Percentiles rank a stretch among this genome's conserved stretches.
These are phyloP conservation scores for Phylloporus rhodoxanthus DNA, from an alignment of 768 basidiomycete genomes.

Conservation along the genomic window DNA sequence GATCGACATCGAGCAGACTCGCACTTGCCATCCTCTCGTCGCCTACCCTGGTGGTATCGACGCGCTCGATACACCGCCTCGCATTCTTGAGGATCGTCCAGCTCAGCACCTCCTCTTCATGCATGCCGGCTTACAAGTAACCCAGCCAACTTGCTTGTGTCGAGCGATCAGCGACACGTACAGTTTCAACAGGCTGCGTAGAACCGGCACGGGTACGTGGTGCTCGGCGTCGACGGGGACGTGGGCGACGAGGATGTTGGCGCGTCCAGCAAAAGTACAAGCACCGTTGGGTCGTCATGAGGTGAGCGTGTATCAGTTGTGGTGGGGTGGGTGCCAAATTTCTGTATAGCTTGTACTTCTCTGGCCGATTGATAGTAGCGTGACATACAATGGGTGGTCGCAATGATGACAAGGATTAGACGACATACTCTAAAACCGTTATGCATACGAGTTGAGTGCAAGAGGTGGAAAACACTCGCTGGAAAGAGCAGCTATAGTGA, in stretches of 20 bases:
- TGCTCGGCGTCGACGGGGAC: slow-evolving; percentile 18
- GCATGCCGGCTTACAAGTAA: slow-evolving; percentile 71
- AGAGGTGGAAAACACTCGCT: no score
- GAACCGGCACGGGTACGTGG: slow-evolving; percentile 61
- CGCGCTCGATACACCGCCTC: slow-evolving; percentile 59
- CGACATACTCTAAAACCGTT: no score
- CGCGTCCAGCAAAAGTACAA: slow-evolving; percentile 45
- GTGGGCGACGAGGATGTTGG: slow-evolving; percentile 32
- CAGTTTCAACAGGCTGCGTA: slow-evolving; percentile 88
- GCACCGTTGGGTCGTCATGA: slow-evolving; percentile 70
- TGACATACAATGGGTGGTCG: no score
- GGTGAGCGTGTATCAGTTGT: slow-evolving; percentile 79
- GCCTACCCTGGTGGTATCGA: slow-evolving; percentile 38
- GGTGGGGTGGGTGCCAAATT: no score
- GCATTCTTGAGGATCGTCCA: slow-evolving; percentile 94
- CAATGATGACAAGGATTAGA: no score
- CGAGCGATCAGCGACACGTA: slow-evolving; percentile 95
- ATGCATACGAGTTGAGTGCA: no score
- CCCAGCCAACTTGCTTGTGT: slow-evolving; percentile 83
- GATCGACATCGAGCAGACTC: slow-evolving; percentile 74
- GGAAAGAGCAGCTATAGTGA: no score
- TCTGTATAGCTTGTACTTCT: no score
- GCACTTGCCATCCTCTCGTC: slow-evolving; percentile 31
- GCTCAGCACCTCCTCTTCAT: slow-evolving; percentile 92
- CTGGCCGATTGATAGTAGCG: no score